Base-by-base conservation (phyloP, 164 flowering plant genomes). In the Umbellularia californica region DNA sequence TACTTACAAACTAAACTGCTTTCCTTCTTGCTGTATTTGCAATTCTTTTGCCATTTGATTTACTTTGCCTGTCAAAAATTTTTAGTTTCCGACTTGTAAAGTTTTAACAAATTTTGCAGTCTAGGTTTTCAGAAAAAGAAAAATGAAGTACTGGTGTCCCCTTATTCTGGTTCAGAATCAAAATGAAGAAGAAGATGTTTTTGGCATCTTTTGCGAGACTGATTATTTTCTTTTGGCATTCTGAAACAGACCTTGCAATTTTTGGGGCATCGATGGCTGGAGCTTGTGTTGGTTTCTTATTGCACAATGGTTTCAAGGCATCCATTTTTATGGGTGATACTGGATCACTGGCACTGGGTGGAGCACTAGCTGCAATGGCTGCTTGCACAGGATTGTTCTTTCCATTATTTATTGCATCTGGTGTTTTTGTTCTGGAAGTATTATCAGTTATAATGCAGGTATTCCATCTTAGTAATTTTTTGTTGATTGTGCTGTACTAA, bases 251-350 rank as follows among this genome's bases (percentile, higher is more conserved):
- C 33, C 87, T 93, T 74, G 81, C 97, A 68, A 68, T 93, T 67
- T 95, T 95, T 84, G 98, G 99, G 65, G 88, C 94, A 78, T 93
- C 99, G 58, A 95, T 95, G 98, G 92, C 94, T 13, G 99, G 99
- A 68, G 92, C 98, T 63, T 93, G 99, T 82, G 79, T 90, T 79
- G 99, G 99, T 69, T 95, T 95, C 80, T 92, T 95, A 70, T 62
- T 85, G 82, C 98, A 93, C 77, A 93, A 95, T 75, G 86, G 96
- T 15, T 85, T 90, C 81, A 92, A 86, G 82, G 98, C 99, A 74
- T 93, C 99, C 70, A 85, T 93, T 58, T 88, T 86, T 75, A 93
- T 95, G 99, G 99, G 99, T 67, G 87, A 90, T 77, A 89, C 91
- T 17, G 99, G 98, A 75, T 87, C 97, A 47, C 76, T 95, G 79